Evolutionary conservation across 1,284 basidiomycete species (phyloP), one percentile per base, ranked within the genome.

Genomic region (Irpex lacteus): DNA sequence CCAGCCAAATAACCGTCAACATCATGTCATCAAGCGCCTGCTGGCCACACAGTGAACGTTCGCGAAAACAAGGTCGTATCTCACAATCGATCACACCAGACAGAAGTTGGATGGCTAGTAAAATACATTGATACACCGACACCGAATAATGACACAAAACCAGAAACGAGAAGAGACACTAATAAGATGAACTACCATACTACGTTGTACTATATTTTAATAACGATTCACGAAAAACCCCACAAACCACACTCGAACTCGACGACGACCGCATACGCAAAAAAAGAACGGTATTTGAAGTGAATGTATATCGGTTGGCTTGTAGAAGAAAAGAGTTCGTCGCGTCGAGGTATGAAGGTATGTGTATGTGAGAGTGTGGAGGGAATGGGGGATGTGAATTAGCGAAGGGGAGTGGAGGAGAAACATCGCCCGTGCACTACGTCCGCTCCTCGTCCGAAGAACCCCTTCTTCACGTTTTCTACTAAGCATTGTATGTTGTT

Each of bases 341-440:
- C 13, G 54, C 2, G 32, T 32, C 32, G 26, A 21, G 32, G 8
- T 56, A 32, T 56, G 13, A n/a, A 26, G 11, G 2, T 55, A 18
- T 53, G n/a, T 2, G 52, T 13, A 19, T n/a, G 11, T 53, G 52
- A n/a, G n/a, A n/a, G n/a, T n/a, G 52, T 19, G 9, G 40, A n/a
- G 52, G 11, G 11, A 18, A 26, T 62, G 44, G n/a, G 1, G 7
- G 13, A 40, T 53, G 58, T 65, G 65, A 63, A 63, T 55, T 36
- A 44, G 32, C 32, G 47, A 62, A 63, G 63, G 60, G 69, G 70
- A 71, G 70, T 68, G 66, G 67, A 65, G 62, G 72, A 71, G 70
- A 69, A 73, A 70, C 66, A 66, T 70, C 77, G 66, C 76, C 71
- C 76, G 75, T 78, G 75, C 76, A 69, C 78, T 78, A 78, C 78